Evolutionary conservation across 108 stramenopile genomes (phyloP).

Genomic region (Cyclostephanos invisitatus): DNA sequence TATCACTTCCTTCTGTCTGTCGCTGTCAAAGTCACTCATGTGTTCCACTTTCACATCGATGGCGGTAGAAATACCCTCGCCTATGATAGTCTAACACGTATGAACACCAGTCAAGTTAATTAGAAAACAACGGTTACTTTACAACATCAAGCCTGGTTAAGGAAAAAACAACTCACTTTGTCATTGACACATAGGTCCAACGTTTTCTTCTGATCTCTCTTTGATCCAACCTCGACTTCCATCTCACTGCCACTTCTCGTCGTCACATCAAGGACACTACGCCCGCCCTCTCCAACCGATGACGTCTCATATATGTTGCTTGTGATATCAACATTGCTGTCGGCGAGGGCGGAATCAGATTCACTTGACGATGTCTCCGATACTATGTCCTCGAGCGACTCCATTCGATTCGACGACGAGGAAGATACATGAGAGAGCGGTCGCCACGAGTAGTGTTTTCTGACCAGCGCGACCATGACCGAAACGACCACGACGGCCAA

Average conservation of each 20-base stretch:
- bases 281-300: not conserved
- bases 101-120: not conserved
- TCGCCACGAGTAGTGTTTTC: conserved; percentile 9
- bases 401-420: not conserved
- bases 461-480: conserved; percentile 35
- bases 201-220: not conserved
- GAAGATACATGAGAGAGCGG: not conserved
- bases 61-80: no score
- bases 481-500: conserved; percentile 41
- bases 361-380: not conserved
- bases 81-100: not conserved
- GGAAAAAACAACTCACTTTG: conserved; percentile 33
- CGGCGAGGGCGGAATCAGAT: not conserved
- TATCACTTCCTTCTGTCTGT: no score
- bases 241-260: not conserved
- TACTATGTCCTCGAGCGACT: not conserved
- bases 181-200: conserved; percentile 5
- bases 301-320: not conserved
- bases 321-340: not conserved
- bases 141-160: conserved; percentile 14
- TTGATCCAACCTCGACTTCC: not conserved
- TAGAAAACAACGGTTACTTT: not conserved
- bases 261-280: not conserved
- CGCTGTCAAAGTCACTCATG: no score
- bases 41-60: no score